These are phyloP conservation scores for Komagataea norvegica DNA, from an alignment of 1,139 yeast species.

Conservation along the genomic window DNA sequence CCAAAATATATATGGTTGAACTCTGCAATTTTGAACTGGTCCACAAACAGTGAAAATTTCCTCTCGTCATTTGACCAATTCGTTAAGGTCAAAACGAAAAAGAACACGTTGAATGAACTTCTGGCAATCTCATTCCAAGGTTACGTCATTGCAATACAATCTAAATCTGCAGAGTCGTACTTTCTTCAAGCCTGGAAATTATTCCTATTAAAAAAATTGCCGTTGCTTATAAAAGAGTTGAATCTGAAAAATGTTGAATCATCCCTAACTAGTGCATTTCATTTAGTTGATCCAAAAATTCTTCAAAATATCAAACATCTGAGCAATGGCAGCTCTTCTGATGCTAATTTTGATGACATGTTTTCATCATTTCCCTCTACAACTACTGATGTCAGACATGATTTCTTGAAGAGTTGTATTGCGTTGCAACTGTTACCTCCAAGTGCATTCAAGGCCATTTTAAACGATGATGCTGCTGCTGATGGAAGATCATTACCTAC, in stretches of 20 bases:
- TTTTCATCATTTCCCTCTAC: constrained; percentile 43
- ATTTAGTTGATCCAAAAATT: constrained; percentile 22
- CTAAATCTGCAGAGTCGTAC: constrained; percentile 4
- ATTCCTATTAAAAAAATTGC: constrained; percentile 22
- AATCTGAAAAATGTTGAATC: constrained; percentile 24
- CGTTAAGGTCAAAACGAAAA: constrained; percentile 23
- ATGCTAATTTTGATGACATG: constrained; percentile 39
- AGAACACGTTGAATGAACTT: constrained; percentile 23
- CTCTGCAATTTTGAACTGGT: constrained; percentile 19
- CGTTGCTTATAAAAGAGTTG: constrained; percentile 19
- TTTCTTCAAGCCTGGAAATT: constrained; percentile 23
- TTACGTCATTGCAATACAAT: constrained; percentile 17
- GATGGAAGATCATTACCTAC: constrained; percentile 30
- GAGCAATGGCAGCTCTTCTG: constrained; percentile 18
- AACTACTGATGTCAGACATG: constrained; percentile 48
- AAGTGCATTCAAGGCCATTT: constrained; percentile 40
- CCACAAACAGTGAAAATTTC: constrained; percentile 16
- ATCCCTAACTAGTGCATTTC: constrained; percentile 19
- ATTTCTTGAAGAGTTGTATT: constrained; percentile 50
- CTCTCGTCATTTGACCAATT: constrained; percentile 22
- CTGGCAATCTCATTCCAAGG: constrained; percentile 23
- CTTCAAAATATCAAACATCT: constrained; percentile 18
- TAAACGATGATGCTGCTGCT: constrained; percentile 40
- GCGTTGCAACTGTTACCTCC: constrained; percentile 39
- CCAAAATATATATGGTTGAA: constrained; percentile 25